Base-by-base conservation (phyloP, 345 rosid species). In the Sisymbrium altissimum region DNA sequence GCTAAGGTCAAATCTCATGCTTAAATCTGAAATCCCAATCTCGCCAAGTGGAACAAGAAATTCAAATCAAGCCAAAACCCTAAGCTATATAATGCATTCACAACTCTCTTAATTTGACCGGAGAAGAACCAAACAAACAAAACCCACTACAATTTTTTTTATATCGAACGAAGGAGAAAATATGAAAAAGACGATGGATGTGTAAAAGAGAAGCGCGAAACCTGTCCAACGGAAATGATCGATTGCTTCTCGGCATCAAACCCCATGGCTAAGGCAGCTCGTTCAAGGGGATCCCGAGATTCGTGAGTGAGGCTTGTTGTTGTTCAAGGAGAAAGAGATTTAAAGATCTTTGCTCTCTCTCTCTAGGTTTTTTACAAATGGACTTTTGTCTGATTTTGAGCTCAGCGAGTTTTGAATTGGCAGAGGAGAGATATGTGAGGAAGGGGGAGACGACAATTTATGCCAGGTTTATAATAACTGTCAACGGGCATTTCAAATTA, bases 241-340 rank as follows among this genome's bases (percentile, higher is more conserved):
- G 77, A 62, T 69, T 67, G 68, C 30, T 76, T 84, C 80, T 86
- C 86, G 40, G 80, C 69, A 81, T 85, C 93, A 40, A 86, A 73
- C 41, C 73, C 83, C 93, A 90, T 88, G 43, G 67, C 27, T 38
- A 43, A 4, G 58, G 46, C 70, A 75, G 69, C 69, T 75, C 49
- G 73, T 32, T 29, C 11, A 45, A 35, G 32, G 33, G 58, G 71
- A 65, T 36, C 71, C 45, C 45, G 53, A 40, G 63, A 43, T 55
- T 27, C 27, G 68, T 49, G 40, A 50, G 40, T 48, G 43, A 35
- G 66, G 50, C 13, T 56, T 66, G 17, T 18, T 74, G 9, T 56
- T 66, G 17, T 18, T 74, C 29, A 19, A 52, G 27, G 44, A 27
- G 50, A 61, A 4, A 25, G 61, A 67, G 39, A 32, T 15, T 27